Conservation (phyloP, 495 filamentous ascomycete species). For the Aspergillus avenaceus region DNA sequence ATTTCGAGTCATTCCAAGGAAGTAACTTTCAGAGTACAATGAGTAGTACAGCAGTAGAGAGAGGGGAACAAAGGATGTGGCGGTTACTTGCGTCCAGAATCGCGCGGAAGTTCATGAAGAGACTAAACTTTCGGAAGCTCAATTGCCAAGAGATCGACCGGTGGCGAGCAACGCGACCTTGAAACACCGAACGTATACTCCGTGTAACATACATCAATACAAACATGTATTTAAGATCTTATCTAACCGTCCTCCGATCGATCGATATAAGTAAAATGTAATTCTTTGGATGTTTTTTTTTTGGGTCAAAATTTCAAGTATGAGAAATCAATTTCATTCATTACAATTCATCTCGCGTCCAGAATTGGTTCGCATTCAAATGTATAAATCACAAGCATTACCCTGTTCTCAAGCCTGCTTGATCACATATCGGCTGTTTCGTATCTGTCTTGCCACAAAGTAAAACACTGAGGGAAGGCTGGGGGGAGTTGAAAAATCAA, state of each 20-base stretch:
- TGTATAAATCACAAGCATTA: conserved; percentile 23
- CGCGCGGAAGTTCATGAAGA: too few relatives aligned
- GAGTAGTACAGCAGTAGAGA: too few relatives aligned
- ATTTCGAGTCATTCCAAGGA: not conserved
- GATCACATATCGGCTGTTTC: conserved; percentile 19
- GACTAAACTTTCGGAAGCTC: not conserved
- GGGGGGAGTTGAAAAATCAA: conserved; percentile 8
- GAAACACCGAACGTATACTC: too few relatives aligned
- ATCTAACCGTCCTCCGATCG: too few relatives aligned
- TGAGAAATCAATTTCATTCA: too few relatives aligned
- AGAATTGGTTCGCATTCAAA: conserved; percentile 13
- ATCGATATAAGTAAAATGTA: too few relatives aligned
- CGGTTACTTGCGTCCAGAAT: too few relatives aligned
- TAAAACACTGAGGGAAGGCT: not conserved
- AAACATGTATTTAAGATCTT: too few relatives aligned
- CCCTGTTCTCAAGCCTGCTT: conserved; percentile 25
- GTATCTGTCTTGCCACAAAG: conserved; percentile 4
- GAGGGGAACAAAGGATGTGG: too few relatives aligned
- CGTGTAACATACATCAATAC: too few relatives aligned
- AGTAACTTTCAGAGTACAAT: too few relatives aligned
- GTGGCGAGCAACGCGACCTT: conserved; percentile 1
- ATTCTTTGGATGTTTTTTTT: too few relatives aligned
- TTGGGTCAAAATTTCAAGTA: not conserved
- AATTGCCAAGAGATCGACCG: conserved; percentile 14
- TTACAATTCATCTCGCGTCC: conserved; percentile 6